These are phyloP conservation scores for Podospora comata DNA, from an alignment of 495 filamentous ascomycete species.

Conservation along the genomic window DNA sequence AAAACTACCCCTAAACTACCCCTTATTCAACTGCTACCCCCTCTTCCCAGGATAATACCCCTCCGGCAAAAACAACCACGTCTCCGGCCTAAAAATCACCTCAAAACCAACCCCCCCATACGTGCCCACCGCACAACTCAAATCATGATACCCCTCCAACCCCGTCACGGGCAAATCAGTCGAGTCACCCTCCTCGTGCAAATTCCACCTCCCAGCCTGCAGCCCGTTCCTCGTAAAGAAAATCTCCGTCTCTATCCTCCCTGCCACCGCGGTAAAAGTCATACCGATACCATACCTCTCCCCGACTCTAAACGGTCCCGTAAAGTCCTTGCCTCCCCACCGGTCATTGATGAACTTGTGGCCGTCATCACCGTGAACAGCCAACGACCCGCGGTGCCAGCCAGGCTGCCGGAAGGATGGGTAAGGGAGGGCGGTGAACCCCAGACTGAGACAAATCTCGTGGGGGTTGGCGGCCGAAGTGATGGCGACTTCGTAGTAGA, in stretches of 20 bases:
- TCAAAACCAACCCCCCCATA: constrained; percentile 73
- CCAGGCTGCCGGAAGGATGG: constrained; percentile 84
- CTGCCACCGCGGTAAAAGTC: constrained; percentile 50
- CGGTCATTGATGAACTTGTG: constrained; percentile 82
- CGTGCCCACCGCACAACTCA: constrained; percentile 75
- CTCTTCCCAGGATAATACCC: constrained; percentile 6
- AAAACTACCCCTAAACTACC: not conserved
- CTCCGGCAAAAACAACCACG: constrained; percentile 37
- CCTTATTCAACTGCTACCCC: not conserved
- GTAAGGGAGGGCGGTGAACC: constrained; percentile 78
- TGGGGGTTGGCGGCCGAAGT: constrained; percentile 33
- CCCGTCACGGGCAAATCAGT: constrained; percentile 63
- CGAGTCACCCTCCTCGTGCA: constrained; percentile 79
- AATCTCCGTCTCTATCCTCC: constrained; percentile 55
- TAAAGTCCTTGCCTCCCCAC: constrained; percentile 76
- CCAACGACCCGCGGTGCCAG: constrained; percentile 85
- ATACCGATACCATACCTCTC: constrained; percentile 62
- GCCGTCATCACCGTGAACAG: constrained; percentile 87
- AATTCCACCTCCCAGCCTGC: constrained; percentile 66
- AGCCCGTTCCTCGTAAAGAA: constrained; percentile 76
- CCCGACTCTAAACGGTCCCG: constrained; percentile 43
- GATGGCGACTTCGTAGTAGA: constrained; percentile 79
- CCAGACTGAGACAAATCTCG: constrained; percentile 67
- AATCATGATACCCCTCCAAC: constrained; percentile 74
- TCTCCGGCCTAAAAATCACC: constrained; percentile 57